These are phyloP conservation scores for Trichocladium uniseriatum DNA, from an alignment of 495 filamentous ascomycete species.

Conservation along the genomic window DNA sequence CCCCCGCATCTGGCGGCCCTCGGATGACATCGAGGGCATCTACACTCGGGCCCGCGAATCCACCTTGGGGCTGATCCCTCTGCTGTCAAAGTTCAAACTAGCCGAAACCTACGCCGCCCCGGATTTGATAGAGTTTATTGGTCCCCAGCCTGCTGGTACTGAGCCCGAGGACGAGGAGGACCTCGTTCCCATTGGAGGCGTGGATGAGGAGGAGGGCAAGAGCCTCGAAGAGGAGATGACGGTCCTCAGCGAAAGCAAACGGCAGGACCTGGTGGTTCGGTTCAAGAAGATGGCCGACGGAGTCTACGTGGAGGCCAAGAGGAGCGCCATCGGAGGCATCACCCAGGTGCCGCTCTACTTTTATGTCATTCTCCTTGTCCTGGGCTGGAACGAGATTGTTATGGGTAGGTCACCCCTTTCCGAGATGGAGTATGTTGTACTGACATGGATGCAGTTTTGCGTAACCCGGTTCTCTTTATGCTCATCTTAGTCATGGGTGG, in stretches of 20 bases:
- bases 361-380: conserved; percentile 74
- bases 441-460: conserved; percentile 57
- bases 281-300: conserved; percentile 98
- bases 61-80: conserved; percentile 79
- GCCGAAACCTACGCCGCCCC: conserved; percentile 61
- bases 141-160: conserved; percentile 62
- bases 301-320: conserved; percentile 94
- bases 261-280: conserved; percentile 78
- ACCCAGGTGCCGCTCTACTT: conserved; percentile 93
- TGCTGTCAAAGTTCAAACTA: conserved; percentile 76
- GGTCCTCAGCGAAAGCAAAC: conserved; percentile 78
- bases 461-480: conserved; percentile 88
- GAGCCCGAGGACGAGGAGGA: conserved; percentile 85
- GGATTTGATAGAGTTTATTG: conserved; percentile 72
- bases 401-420: conserved; percentile 54
- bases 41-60: conserved; percentile 88
- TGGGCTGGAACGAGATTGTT: conserved; percentile 96
- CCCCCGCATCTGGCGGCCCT: conserved; percentile 92
- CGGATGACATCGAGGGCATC: conserved; percentile 90
- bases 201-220: conserved; percentile 89
- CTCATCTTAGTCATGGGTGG: conserved; percentile 66
- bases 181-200: conserved; percentile 71
- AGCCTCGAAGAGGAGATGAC: conserved; percentile 92
- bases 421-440: conserved; percentile 3
- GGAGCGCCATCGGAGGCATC: conserved; percentile 89